A percentile compares a stretch with the other conserved stretches of the same genome.
Evolutionary conservation across 306 rosid genomes (phyloP).

Genomic region (Sicyos edulis): DNA sequence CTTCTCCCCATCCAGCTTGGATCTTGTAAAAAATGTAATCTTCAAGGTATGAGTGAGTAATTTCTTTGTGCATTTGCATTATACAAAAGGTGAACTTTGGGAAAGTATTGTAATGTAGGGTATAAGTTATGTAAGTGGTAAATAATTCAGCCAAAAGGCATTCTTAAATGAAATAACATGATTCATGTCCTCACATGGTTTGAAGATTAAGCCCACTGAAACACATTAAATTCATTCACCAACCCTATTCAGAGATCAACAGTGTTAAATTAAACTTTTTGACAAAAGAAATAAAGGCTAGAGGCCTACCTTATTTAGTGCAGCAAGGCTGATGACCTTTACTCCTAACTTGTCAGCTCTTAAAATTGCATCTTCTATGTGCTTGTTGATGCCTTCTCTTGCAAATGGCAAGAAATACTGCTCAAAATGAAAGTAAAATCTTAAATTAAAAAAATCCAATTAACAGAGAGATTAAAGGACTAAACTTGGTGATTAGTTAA

Average conservation of each 20-base stretch:
- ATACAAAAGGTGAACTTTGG: neutral
- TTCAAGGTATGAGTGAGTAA: neutral
- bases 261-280: neutral
- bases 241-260: conserved; percentile 16
- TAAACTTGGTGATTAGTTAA: neutral
- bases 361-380: conserved; percentile 73
- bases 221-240: conserved; percentile 11
- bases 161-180: conserved; percentile 13
- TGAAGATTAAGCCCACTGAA: neutral
- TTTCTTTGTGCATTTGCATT: neutral
- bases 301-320: conserved; percentile 77
- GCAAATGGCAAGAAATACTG: conserved; percentile 98
- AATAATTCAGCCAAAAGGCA: neutral
- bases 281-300: neutral
- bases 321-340: conserved; percentile 91
- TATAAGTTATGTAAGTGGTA: neutral
- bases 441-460: neutral
- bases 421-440: neutral
- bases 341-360: conserved; percentile 85
- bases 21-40: too few relatives aligned
- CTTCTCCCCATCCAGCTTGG: neutral
- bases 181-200: neutral
- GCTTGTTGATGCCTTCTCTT: conserved; percentile 71
- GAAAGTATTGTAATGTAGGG: neutral
- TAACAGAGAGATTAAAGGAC: neutral